phyloP scores from a whole-genome alignment of 768 basidiomycete genomes.

The Pholiota molesta region DNA sequence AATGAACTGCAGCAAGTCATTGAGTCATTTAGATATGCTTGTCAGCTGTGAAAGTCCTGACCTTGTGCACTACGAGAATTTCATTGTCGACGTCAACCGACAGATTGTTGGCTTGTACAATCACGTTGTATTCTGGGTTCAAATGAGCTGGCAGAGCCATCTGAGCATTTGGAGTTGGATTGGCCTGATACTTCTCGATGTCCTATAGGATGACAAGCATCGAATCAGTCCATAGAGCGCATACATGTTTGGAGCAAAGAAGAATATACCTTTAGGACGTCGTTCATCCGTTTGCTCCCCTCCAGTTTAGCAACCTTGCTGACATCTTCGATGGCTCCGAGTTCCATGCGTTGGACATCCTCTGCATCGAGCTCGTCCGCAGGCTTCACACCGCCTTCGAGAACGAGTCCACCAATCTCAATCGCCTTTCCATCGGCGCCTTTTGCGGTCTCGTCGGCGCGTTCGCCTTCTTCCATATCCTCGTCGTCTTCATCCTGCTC shows the following conservation, averaged over 20 bases:
- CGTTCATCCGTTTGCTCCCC: conserved; percentile 84
- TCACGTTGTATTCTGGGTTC: conserved; percentile 94
- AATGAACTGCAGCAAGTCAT: conserved; percentile 69
- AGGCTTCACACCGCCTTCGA: conserved; percentile 87
- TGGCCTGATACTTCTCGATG: conserved; percentile 82
- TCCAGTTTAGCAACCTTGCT: conserved; percentile 86
- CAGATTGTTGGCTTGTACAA: conserved; percentile 97
- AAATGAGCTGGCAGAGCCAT: conserved; percentile 82
- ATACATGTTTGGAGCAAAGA: not conserved
- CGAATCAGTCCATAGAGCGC: not conserved
- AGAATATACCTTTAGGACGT: conserved; percentile 71
- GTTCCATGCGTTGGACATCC: conserved; percentile 93
- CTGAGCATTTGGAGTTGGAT: conserved; percentile 78
- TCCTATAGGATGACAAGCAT: conserved; percentile 52
- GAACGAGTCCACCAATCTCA: conserved; percentile 62
- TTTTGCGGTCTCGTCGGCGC: conserved; percentile 41
- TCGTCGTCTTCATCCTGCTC: conserved; percentile 56
- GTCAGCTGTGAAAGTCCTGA: conserved; percentile 25
- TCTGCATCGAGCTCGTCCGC: conserved; percentile 96
- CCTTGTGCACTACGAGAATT: conserved; percentile 96
- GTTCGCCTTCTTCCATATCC: conserved; percentile 49
- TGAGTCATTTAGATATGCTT: conserved; percentile 7
- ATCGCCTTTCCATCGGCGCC: conserved; percentile 44
- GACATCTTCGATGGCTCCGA: conserved; percentile 84
- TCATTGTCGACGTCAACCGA: conserved; percentile 99